Evolutionary conservation across 495 filamentous ascomycete genomes (phyloP).

Genomic region (Thermothielavioides terrestris): DNA sequence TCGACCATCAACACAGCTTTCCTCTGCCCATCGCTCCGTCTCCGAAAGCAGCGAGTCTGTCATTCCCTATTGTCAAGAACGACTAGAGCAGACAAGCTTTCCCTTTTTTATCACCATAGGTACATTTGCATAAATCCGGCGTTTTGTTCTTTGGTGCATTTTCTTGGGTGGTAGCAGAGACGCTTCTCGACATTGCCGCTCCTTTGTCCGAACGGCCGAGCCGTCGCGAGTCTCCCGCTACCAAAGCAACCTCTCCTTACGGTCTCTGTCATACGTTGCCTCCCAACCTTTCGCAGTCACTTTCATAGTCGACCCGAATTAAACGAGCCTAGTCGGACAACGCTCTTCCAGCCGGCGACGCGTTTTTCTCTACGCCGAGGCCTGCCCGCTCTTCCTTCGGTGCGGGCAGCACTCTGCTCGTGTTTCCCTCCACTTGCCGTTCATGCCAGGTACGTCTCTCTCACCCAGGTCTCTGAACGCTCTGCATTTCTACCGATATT

Average conservation of each 20-base stretch:
- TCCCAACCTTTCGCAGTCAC: neutral
- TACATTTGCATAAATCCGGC: constrained; percentile 8
- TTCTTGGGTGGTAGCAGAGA: neutral
- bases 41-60: neutral
- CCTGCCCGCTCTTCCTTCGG: constrained; percentile 5
- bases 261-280: constrained; percentile 2
- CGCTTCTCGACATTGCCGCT: neutral
- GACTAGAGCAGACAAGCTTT: neutral
- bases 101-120: neutral
- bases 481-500: neutral
- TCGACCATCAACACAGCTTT: neutral
- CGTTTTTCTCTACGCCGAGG: neutral
- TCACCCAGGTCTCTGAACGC: neutral
- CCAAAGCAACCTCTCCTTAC: neutral
- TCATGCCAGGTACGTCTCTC: constrained; percentile 40
- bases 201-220: neutral
- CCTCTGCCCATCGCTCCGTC: neutral
- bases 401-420: constrained; percentile 35
- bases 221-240: neutral
- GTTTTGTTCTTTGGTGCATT: constrained; percentile 2
- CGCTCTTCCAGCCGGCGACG: neutral
- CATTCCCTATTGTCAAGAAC: neutral
- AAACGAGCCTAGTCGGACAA: neutral
- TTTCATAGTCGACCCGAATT: neutral
- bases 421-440: constrained; percentile 20